phyloP scores from a whole-genome alignment of 306 rosid species.

The Acacia melanoxylon region DNA sequence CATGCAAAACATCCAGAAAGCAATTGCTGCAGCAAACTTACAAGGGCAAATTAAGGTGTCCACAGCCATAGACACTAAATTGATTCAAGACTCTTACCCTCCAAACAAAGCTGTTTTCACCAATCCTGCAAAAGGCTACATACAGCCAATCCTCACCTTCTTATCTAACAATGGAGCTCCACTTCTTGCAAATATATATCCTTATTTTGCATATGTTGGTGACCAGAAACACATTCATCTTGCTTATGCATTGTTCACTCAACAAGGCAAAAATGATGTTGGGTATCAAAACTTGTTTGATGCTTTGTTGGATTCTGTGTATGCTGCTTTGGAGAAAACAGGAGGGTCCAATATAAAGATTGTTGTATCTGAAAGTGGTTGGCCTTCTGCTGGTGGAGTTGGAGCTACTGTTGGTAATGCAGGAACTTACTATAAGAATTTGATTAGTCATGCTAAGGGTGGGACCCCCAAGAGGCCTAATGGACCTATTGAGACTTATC shows the following conservation, averaged over 20 bases:
- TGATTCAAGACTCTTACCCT: slow-evolving; percentile 40
- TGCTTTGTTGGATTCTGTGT: slow-evolving; percentile 49
- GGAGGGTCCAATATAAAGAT: slow-evolving; percentile 39
- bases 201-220: slow-evolving; percentile 37
- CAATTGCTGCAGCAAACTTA: slow-evolving; percentile 42
- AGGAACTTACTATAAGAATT: slow-evolving; percentile 40
- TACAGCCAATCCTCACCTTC: slow-evolving; percentile 43
- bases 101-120: slow-evolving; percentile 38
- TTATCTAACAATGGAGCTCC: slow-evolving; percentile 43
- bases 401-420: slow-evolving; percentile 44
- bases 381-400: slow-evolving; percentile 57
- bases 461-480: slow-evolving; percentile 53
- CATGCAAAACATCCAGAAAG: slow-evolving; percentile 37
- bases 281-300: slow-evolving; percentile 56
- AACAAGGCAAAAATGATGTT: slow-evolving; percentile 31
- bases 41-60: slow-evolving; percentile 61
- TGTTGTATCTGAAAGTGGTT: slow-evolving; percentile 69
- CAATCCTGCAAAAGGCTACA: slow-evolving; percentile 16
- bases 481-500: slow-evolving; percentile 31
- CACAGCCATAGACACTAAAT: slow-evolving; percentile 40
- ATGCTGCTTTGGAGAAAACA: slow-evolving; percentile 57
- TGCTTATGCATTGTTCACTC: slow-evolving; percentile 53
- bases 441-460: slow-evolving; percentile 42
- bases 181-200: slow-evolving; percentile 67
- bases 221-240: slow-evolving; percentile 4